These are phyloP conservation scores for Intubia oerlemansii DNA, from an alignment of 2,329 filamentous ascomycete species.

Conservation along the genomic window DNA sequence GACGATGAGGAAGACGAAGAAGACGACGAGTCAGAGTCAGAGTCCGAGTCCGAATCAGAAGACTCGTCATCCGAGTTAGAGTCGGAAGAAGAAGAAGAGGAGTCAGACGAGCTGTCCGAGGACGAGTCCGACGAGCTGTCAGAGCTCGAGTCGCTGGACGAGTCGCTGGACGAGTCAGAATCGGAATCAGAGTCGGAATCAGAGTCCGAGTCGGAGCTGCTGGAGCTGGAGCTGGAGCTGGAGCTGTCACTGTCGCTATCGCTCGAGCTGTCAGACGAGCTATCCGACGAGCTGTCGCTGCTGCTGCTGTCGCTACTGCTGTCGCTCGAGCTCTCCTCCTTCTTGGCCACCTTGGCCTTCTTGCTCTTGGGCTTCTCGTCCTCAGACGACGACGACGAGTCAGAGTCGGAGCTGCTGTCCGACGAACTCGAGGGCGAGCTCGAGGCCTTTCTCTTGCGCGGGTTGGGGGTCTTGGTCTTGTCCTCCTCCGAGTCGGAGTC, in stretches of 20 bases:
- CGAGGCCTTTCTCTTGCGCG: slow-evolving; percentile 33
- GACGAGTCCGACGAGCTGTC: slow-evolving; percentile 6
- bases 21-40: no score
- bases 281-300: slow-evolving; percentile 7
- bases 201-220: slow-evolving; percentile 6
- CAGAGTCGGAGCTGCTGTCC: slow-evolving; percentile 14
- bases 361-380: slow-evolving; percentile 8
- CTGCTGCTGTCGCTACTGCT: no score
- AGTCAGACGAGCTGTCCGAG: slow-evolving; percentile 1
- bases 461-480: slow-evolving; percentile 14
- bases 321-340: no score
- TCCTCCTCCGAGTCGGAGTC: slow-evolving; percentile 11
- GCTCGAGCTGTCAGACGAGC: slow-evolving; percentile 11
- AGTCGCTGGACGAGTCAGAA: slow-evolving; percentile 8
- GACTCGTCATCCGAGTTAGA: slow-evolving; percentile 13
- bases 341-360: slow-evolving; percentile 7
- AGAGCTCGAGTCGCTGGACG: slow-evolving; percentile 1
- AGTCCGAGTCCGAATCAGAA: slow-evolving; percentile 13
- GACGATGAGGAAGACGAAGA: no score
- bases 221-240: slow-evolving; percentile 14
- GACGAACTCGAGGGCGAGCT: slow-evolving; percentile 16
- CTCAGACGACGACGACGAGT: slow-evolving; percentile 10
- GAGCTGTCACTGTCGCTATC: slow-evolving; percentile 10
- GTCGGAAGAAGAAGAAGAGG: slow-evolving; percentile 1
- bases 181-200: slow-evolving; percentile 10